Percentiles rank a stretch among this genome's conserved stretches.
phyloP scores from a whole-genome alignment of 345 rosid genomes.

The Melaleuca quinquenervia region DNA sequence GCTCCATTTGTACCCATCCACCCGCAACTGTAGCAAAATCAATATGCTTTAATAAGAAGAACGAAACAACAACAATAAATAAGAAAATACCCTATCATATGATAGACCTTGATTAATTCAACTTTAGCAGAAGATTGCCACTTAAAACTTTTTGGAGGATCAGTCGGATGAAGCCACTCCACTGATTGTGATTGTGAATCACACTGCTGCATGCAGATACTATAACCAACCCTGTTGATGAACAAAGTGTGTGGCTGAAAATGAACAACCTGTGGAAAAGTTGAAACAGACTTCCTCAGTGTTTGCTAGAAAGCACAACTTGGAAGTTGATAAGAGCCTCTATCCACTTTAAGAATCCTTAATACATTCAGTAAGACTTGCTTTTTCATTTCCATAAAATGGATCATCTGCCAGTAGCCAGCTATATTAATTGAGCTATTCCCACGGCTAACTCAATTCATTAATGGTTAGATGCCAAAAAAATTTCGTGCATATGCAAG shows the following conservation, averaged over 20 bases:
- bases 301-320: neutral
- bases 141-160: slow-evolving; percentile 68
- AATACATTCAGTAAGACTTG: neutral
- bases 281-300: neutral
- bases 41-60: neutral
- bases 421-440: neutral
- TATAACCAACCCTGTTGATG: slow-evolving; percentile 67
- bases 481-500: neutral
- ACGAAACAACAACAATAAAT: neutral
- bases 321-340: neutral
- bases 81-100: neutral
- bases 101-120: slow-evolving; percentile 65
- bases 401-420: neutral
- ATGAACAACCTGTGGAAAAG: slow-evolving; percentile 63
- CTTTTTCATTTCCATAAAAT: neutral
- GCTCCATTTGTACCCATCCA: slow-evolving; percentile 85
- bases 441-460: neutral
- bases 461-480: neutral
- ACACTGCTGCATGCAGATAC: slow-evolving; percentile 80
- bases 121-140: slow-evolving; percentile 64
- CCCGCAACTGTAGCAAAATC: slow-evolving; percentile 43
- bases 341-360: neutral
- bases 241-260: slow-evolving; percentile 85
- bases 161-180: slow-evolving; percentile 81
- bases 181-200: slow-evolving; percentile 61